Conservation (phyloP, 345 rosid species). For the Psidium friedrichsthalianum region DNA sequence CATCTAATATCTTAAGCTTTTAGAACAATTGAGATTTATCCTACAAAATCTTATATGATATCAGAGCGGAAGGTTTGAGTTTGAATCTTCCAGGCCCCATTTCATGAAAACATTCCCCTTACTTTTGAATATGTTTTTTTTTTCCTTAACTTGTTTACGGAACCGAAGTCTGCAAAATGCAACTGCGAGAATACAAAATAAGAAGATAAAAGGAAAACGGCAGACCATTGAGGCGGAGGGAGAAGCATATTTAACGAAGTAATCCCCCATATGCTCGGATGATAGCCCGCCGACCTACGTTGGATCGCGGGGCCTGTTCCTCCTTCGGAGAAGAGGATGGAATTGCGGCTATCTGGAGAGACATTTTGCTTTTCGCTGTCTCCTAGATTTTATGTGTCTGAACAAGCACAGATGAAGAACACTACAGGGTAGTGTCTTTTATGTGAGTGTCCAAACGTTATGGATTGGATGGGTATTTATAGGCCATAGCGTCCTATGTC, state of each 20-base stretch:
- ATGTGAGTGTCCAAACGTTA: background rate
- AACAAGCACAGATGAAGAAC: background rate
- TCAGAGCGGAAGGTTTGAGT: too few relatives aligned
- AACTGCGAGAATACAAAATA: too few relatives aligned
- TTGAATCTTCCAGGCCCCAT: too few relatives aligned
- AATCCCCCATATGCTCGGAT: constrained; percentile 12
- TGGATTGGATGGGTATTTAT: background rate
- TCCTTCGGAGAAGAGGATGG: background rate
- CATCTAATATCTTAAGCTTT: too few relatives aligned
- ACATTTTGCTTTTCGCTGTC: background rate
- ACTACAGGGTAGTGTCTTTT: background rate
- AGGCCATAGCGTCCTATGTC: background rate
- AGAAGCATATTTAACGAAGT: constrained; percentile 2
- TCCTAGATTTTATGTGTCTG: background rate
- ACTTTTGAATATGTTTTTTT: too few relatives aligned
- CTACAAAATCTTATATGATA: too few relatives aligned
- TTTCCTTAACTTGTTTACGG: too few relatives aligned
- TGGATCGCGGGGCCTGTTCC: background rate
- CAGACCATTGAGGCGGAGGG: background rate
- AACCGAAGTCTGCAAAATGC: too few relatives aligned
- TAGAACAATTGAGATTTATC: too few relatives aligned
- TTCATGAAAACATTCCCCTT: too few relatives aligned
- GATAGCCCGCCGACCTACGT: constrained; percentile 11
- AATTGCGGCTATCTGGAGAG: background rate
- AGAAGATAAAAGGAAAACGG: background rate